Evolutionary conservation across 164 flowering plant species (phyloP), one percentile per base, ranked within the genome.

Genomic region (Nelumbo lutea): DNA sequence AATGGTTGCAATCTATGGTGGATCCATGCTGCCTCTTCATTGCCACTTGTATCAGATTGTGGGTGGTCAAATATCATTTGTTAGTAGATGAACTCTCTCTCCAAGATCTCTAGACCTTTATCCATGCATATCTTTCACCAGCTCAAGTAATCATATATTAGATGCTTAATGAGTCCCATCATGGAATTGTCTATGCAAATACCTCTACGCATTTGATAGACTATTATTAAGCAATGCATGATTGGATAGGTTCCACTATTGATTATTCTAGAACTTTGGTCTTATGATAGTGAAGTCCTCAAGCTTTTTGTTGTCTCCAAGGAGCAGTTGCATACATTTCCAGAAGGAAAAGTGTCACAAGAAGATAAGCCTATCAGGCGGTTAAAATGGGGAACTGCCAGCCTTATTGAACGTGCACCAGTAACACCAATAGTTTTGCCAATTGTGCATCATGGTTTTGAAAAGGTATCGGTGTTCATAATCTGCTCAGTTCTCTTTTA

Each of bases 301-400:
- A 76, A 68, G 68, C 55, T 76, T 38, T 59, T 61, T 70, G 15
- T 70, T 67, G 45, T 75, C 67, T 67, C 66, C 72, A 59, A 74
- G 73, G 70, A 69, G 69, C 89, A 95, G 98, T 68, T 92, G 74
- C 99, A 95, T 81, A 90, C 93, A 68, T 95, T 95, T 78, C 99
- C 97, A 50, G 94, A 95, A 73, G 99, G 98, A 42, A 95, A 90
- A 74, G 94, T 95, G 57, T 85, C 70, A 67, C 99, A 95, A 75
- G 93, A 85, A 70, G 88, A 85, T 80, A 82, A 61, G 45, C 94
- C 96, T 48, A 87, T 92, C 53, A 75, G 91, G 75, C 72, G 96
- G 64, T 82, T 95, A 67, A 95, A 95, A 78, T 95, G 99, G 99
- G 99, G 99, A 80, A 89, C 99, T 68, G 97, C 97, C 55, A 95